A percentile compares a stretch with the other conserved stretches of the same genome.
Conservation (phyloP, 768 basidiomycete genomes). For the Hysterangium stoloniferum region DNA sequence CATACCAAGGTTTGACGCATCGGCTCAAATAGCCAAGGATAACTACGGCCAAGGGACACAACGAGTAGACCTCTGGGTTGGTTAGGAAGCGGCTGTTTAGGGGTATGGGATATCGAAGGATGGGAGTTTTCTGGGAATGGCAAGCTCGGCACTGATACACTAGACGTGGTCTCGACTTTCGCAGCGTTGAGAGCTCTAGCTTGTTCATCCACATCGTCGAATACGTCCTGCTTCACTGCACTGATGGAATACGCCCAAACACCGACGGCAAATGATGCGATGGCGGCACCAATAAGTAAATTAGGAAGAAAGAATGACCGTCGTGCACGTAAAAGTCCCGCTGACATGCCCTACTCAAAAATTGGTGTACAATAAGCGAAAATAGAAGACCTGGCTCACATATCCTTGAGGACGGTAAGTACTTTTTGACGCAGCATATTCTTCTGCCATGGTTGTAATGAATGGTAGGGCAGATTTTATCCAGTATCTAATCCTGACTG, state of each 20-base stretch:
- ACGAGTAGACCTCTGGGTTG: constrained; percentile 37
- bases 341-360: constrained; percentile 69
- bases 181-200: constrained; percentile 40
- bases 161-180: constrained; percentile 17
- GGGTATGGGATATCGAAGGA: background rate
- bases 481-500: too few species aligned
- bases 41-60: constrained; percentile 32
- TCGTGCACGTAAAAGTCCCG: constrained; percentile 80
- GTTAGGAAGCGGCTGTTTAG: constrained; percentile 4
- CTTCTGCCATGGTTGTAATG: too few species aligned
- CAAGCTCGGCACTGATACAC: constrained; percentile 16
- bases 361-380: constrained; percentile 10
- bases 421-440: background rate
- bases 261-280: constrained; percentile 68
- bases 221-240: constrained; percentile 90
- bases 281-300: constrained; percentile 61
- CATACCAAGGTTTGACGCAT: constrained; percentile 55
- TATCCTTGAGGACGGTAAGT: constrained; percentile 44
- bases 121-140: background rate
- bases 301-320: constrained; percentile 77
- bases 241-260: constrained; percentile 92
- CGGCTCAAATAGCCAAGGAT: constrained; percentile 51
- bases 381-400: constrained; percentile 27
- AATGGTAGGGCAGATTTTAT: too few species aligned
- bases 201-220: constrained; percentile 80